Base-by-base conservation (phyloP, 208 protist genomes). In the Acanthamoeba healyi region DNA sequence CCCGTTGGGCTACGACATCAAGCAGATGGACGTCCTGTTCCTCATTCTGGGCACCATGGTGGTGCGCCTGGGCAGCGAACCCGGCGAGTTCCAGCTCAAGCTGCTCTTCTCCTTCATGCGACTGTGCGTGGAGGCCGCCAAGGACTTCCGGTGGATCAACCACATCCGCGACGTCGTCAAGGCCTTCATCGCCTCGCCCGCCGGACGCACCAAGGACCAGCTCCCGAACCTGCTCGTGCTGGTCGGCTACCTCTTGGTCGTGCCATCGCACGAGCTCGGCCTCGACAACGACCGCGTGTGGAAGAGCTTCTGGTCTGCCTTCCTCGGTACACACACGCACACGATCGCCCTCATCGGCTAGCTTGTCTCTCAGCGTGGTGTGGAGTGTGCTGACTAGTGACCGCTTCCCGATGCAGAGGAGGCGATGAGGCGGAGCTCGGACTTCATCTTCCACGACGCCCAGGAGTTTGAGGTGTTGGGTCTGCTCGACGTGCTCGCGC, bases 21-120 rank as follows among this genome's bases (percentile, higher is more conserved):
- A 94, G 38, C 94, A 95, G 81, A 40, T 94, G 9, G 81, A 95
- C 40, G 32, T 92, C 17, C 38, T 94, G 4, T 95, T 94, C 34
- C 87, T 95, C n/a, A 65, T 95, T 1, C 67, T 94, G 7, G 94
- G 94, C 54, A 63, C 79, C 1, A 91, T 95, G 92, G 63, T 93
- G 24, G 84, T 91, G 29, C 26, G 79, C 3, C 79, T 88, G 32
- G 70, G 70, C 32, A 36, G 15, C 44, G 84, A 94, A 42, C 92
- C 92, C 49, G 94, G 94, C 54, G 94, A 95, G 56, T 32, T 81
- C 40, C 84, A 94, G 56, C 38, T 95, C 6, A 36, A 79, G 2
- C 56, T 95, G 4, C 38, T 94, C 3, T 82, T 95, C 44, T 91
- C 92, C 77, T 95, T 91, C 42, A 82, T 77, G 46, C 63, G 94